Percentiles rank a stretch among this genome's conserved stretches.
These are phyloP conservation scores for Tetragonia tetragonoides DNA, from an alignment of 148 eudicot species.

Conservation along the genomic window DNA sequence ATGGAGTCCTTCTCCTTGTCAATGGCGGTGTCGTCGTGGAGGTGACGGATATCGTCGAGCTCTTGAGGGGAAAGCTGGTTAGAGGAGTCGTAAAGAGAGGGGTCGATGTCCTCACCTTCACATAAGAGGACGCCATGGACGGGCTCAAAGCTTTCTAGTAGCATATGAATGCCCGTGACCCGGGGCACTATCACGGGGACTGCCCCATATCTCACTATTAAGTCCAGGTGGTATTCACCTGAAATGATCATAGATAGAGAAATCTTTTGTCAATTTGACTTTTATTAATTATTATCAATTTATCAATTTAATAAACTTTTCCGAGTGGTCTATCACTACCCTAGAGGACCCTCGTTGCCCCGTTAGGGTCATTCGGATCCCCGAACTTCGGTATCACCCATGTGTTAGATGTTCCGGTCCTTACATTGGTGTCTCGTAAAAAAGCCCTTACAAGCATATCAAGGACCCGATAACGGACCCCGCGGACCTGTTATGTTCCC, in stretches of 20 bases:
- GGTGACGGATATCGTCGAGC: conserved; percentile 48
- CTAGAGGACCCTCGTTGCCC: too few species aligned
- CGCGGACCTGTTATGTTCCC: too few species aligned
- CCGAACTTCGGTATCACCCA: too few species aligned
- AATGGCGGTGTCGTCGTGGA: conserved; percentile 78
- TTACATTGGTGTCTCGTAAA: too few species aligned
- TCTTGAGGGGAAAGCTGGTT: conserved; percentile 48
- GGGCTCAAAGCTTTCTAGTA: conserved; percentile 74
- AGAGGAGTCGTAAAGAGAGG: conserved; percentile 45
- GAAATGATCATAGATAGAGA: neutral
- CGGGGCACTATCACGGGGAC: conserved; percentile 90
- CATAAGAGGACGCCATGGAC: conserved; percentile 87
- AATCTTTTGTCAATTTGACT: too few species aligned
- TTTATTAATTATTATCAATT: neutral
- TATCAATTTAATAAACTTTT: too few species aligned
- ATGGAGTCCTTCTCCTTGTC: conserved; percentile 83
- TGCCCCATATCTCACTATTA: conserved; percentile 74
- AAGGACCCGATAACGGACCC: too few species aligned
- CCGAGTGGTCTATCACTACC: too few species aligned
- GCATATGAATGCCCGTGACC: conserved; percentile 65
- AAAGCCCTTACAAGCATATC: too few species aligned
- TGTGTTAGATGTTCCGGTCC: too few species aligned
- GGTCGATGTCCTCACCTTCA: conserved; percentile 90
- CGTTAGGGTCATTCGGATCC: too few species aligned
- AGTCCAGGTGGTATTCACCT: conserved; percentile 91